A percentile compares a stretch with the other conserved stretches of the same genome.
Conservation (phyloP, 2,329 filamentous ascomycete genomes). For the Trichophaea hybrida region DNA sequence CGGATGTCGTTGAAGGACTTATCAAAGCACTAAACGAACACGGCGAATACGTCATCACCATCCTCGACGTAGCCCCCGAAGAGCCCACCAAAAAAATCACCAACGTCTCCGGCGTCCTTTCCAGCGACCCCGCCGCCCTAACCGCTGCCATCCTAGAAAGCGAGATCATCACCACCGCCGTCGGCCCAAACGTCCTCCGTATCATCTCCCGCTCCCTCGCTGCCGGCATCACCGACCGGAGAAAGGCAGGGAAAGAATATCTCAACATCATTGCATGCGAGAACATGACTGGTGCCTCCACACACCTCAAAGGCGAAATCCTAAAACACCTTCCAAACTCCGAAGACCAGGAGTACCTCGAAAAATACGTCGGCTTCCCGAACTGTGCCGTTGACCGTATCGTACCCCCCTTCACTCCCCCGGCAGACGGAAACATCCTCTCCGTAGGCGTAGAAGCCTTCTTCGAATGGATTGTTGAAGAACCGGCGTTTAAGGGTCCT, state of each 20-base stretch:
- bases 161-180: constrained; percentile 88
- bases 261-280: constrained; percentile 93
- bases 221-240: constrained; percentile 73
- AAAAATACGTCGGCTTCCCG: constrained; percentile 70
- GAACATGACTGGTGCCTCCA: constrained; percentile 90
- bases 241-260: constrained; percentile 42
- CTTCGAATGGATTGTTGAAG: constrained; percentile 96
- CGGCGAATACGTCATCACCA: constrained; percentile 60
- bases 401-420: constrained; percentile 75
- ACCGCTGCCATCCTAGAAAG: constrained; percentile 56
- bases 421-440: constrained; percentile 37
- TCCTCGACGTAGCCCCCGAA: constrained; percentile 21
- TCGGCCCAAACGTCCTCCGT: constrained; percentile 88
- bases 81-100: constrained; percentile 46
- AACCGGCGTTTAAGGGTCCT: constrained; percentile 61
- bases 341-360: constrained; percentile 27
- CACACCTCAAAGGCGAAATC: constrained; percentile 24
- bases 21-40: constrained; percentile 65
- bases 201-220: constrained; percentile 94
- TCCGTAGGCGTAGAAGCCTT: constrained; percentile 96
- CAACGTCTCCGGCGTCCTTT: constrained; percentile 96
- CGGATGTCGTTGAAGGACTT: constrained; percentile 76
- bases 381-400: constrained; percentile 98
- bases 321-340: constrained; percentile 18
- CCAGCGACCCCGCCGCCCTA: constrained; percentile 60